These are phyloP conservation scores for Pharnaceum exiguum DNA, from an alignment of 148 eudicot species.

Conservation along the genomic window DNA sequence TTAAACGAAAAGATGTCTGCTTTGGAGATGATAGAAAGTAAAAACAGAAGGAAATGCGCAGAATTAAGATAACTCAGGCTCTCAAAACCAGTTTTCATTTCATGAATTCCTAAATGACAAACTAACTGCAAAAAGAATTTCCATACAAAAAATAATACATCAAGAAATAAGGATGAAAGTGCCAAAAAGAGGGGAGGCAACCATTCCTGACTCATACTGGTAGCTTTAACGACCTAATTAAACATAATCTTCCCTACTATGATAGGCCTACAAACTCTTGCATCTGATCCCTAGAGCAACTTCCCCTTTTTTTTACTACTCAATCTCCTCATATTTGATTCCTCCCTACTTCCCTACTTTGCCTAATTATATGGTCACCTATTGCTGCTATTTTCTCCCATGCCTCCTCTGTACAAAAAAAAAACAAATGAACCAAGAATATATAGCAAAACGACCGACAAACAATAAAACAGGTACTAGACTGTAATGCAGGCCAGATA, in stretches of 20 bases:
- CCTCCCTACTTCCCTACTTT: constrained; percentile 22
- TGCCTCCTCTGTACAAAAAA: constrained; percentile 39
- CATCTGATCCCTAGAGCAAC: constrained; percentile 4
- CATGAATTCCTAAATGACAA: constrained; percentile 15
- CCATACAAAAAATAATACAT: constrained; percentile 9
- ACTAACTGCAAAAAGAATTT: constrained; percentile 44
- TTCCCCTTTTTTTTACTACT: constrained; percentile 9
- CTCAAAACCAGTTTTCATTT: constrained; percentile 13
- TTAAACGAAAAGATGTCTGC: too few species aligned
- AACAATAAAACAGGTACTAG: constrained; percentile 17
- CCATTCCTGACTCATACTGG: constrained; percentile 23
- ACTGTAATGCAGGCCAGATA: constrained; percentile 5
- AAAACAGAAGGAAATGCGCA: too few species aligned
- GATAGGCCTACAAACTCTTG: constrained; percentile 31
- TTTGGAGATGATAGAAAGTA: too few species aligned
- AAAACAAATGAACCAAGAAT: constrained; percentile 26
- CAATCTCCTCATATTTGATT: constrained; percentile 16
- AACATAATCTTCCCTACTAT: constrained; percentile 23
- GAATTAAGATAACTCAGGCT: too few species aligned
- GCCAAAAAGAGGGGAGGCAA: constrained; percentile 11
- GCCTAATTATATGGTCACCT: constrained; percentile 28
- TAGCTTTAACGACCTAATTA: constrained; percentile 18
- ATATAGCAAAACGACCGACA: constrained; percentile 18
- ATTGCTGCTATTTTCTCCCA: constrained; percentile 21
- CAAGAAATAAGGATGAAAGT: constrained; percentile 10